phyloP scores from a whole-genome alignment of 345 rosid genomes.

The Aethionema arabicum region DNA sequence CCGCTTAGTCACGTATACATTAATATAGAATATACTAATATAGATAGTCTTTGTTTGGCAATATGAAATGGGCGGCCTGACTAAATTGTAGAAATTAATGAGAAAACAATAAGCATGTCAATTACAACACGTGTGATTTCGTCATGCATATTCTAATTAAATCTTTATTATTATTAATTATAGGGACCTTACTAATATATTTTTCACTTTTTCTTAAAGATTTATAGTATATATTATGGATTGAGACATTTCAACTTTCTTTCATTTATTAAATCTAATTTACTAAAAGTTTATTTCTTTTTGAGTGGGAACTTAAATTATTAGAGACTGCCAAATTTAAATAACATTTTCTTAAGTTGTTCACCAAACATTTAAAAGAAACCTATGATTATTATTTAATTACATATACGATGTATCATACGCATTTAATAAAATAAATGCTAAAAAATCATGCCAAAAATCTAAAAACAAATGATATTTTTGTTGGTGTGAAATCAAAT shows the following conservation, averaged over 20 bases:
- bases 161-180: too few relatives aligned
- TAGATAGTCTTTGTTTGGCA: slow-evolving; percentile 1
- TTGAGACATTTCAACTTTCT: slow-evolving; percentile 32
- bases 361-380: slow-evolving; percentile 36
- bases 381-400: slow-evolving; percentile 21
- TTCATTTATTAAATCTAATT: slow-evolving; percentile 21
- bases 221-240: slow-evolving; percentile 1
- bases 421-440: not conserved
- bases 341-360: slow-evolving; percentile 33
- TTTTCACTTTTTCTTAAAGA: too few relatives aligned
- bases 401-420: not conserved
- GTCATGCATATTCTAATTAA: slow-evolving; percentile 21
- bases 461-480: not conserved
- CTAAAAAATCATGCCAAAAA: not conserved
- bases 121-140: slow-evolving; percentile 27
- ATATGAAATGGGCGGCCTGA: slow-evolving; percentile 23
- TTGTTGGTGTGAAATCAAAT: not conserved
- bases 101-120: slow-evolving; percentile 1
- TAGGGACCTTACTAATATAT: too few relatives aligned
- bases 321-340: slow-evolving; percentile 4
- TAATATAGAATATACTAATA: not conserved
- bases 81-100: slow-evolving; percentile 22
- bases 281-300: slow-evolving; percentile 8
- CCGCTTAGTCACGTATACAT: too few relatives aligned
- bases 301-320: slow-evolving; percentile 11